These are phyloP conservation scores for Orobanche coerulescens DNA, from an alignment of 257 asterid species.

Conservation along the genomic window DNA sequence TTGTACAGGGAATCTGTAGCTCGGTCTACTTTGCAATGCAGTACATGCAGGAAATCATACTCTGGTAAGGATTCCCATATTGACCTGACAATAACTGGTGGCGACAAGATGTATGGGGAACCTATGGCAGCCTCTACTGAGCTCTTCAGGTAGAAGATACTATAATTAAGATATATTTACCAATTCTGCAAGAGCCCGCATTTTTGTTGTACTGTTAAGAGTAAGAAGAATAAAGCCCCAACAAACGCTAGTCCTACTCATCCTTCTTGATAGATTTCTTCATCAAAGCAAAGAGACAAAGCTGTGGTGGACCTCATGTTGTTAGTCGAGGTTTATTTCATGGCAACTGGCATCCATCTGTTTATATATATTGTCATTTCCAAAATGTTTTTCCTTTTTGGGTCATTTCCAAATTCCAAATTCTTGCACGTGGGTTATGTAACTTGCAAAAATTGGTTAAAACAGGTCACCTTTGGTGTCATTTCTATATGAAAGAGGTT, in stretches of 20 bases:
- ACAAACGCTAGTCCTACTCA: too few species aligned
- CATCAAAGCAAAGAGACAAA: too few species aligned
- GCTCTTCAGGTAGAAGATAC: slow-evolving; percentile 50
- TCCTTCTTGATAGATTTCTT: too few species aligned
- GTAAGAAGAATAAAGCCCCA: too few species aligned
- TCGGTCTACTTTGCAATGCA: slow-evolving; percentile 43
- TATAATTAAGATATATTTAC: background rate
- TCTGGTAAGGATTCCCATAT: slow-evolving; percentile 50
- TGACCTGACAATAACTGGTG: slow-evolving; percentile 56
- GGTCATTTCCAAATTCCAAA: background rate
- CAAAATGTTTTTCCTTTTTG: background rate
- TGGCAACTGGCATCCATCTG: too few species aligned
- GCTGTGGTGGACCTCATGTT: too few species aligned
- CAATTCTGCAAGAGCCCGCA: too few species aligned
- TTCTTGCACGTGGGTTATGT: background rate
- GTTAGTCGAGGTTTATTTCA: background rate
- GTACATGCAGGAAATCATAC: slow-evolving; percentile 56
- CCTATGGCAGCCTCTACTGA: slow-evolving; percentile 63
- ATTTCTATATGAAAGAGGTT: slow-evolving; percentile 84
- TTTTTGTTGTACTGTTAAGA: too few species aligned
- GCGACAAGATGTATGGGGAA: slow-evolving; percentile 60
- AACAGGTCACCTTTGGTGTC: slow-evolving; percentile 63
- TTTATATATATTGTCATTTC: background rate
- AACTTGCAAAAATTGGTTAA: slow-evolving; percentile 1
- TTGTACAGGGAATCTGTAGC: slow-evolving; percentile 45